Evolutionary conservation across 306 rosid species (phyloP), one percentile per base, ranked within the genome.

Genomic region (Gastrolobium villosum): DNA sequence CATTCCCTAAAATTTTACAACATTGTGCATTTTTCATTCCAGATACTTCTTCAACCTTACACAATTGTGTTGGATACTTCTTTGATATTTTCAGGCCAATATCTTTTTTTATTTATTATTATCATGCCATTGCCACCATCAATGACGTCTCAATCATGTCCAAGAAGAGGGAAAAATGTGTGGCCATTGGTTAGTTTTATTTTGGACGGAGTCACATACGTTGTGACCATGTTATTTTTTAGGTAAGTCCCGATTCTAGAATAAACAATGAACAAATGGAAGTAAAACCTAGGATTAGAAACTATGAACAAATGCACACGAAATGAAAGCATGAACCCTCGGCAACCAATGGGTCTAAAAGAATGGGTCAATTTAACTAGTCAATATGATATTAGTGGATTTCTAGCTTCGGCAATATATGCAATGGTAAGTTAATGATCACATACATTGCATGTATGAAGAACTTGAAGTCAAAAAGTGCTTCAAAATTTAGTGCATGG

Each of bases 1-100:
- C 64, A 76, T 76, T 70, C 52, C 82, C 79, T 28, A 63, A 34
- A 11, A 6, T 76, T 82, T 76, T 43, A 82, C 75, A 35, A 43
- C 78, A 76, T 70, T 53, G 10, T 52, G 43, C 74, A 70, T 49
- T 70, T 70, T 62, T 7, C 44, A 35, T 28, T 35, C 41, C 1
- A 52, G 74, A 79, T 66, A 59, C 72, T 75, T 48, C 65, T 56
- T 66, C 71, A 75, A 34, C 81, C 30, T 40, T 63, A 70, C 78
- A 46, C 7, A 50, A 61, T 75, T 76, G 62, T 69, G 31, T 43
- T 61, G 32, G 50, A 65, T 30, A 49, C 36, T 61, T 30, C 2
- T 50, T 48, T 4, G 54, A 69, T 55, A 34, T 20, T 43, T 76
- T 63, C 70, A 44, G 20, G 60, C n/a, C 50, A 52, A 70, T 70